Evolutionary conservation across 495 filamentous ascomycete species (phyloP).

Genomic region (Cetradonia linearis): DNA sequence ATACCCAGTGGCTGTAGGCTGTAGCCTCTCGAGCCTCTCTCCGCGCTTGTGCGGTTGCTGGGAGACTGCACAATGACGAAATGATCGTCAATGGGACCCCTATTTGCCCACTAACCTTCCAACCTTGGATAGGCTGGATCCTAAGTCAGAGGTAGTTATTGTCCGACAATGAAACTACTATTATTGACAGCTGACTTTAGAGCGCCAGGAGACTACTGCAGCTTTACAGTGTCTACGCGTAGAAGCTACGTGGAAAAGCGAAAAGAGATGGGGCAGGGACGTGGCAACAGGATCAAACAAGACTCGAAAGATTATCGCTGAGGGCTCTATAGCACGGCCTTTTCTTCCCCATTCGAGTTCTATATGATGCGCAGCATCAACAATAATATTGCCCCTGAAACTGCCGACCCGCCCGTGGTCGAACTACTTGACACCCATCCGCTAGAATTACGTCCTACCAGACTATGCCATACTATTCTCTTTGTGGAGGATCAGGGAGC

Average conservation of each 20-base stretch:
- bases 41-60: not conserved
- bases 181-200: not conserved
- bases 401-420: no score
- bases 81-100: slow-evolving; percentile 3
- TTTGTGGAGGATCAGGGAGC: no score
- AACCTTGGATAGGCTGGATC: not conserved
- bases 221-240: not conserved
- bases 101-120: not conserved
- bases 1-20: not conserved
- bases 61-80: not conserved
- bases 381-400: not conserved
- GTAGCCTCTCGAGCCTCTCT: not conserved
- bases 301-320: not conserved
- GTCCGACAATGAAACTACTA: not conserved
- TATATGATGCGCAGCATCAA: not conserved
- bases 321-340: not conserved
- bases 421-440: no score
- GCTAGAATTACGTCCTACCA: no score
- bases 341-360: not conserved
- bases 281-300: not conserved
- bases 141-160: not conserved
- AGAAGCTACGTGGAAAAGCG: not conserved
- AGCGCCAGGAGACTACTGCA: not conserved
- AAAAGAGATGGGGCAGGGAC: not conserved
- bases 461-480: no score